A percentile compares a stretch with the other conserved stretches of the same genome.
Conservation (phyloP, 192 early-diverging fungal genomes). For the Jimgerdemannia flammicorona region DNA sequence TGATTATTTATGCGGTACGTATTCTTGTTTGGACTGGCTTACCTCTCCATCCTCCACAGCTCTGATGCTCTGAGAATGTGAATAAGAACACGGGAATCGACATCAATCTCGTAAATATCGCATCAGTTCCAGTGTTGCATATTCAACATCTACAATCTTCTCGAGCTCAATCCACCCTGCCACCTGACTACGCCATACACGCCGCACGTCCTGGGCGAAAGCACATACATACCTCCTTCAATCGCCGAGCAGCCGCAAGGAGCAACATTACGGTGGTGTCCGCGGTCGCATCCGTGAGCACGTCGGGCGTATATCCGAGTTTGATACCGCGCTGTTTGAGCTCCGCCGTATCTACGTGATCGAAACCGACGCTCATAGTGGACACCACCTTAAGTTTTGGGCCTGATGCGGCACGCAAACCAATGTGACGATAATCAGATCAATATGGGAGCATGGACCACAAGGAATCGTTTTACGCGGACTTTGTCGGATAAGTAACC, state of each 20-base stretch:
- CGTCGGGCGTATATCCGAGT: slow-evolving; percentile 83
- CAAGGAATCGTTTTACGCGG: slow-evolving; percentile 1
- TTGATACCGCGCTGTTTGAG: slow-evolving; percentile 47
- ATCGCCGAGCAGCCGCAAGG: slow-evolving; percentile 64
- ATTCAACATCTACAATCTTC: no score
- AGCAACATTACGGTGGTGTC: slow-evolving; percentile 76
- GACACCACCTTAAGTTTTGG: slow-evolving; percentile 65
- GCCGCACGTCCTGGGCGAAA: neutral
- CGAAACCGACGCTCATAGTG: slow-evolving; percentile 79
- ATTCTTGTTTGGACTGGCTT: neutral
- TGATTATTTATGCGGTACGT: no score
- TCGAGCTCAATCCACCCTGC: no score
- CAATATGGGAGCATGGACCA: no score
- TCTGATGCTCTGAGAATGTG: slow-evolving; percentile 15
- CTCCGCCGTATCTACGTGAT: slow-evolving; percentile 67
- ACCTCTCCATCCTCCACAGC: slow-evolving; percentile 43
- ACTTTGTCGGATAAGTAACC: neutral
- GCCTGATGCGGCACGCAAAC: slow-evolving; percentile 6
- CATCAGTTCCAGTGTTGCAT: no score
- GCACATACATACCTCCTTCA: slow-evolving; percentile 44
- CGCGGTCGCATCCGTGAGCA: slow-evolving; percentile 85
- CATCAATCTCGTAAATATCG: no score
- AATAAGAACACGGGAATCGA: neutral
- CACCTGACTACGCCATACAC: neutral
- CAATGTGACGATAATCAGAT: no score